phyloP scores from a whole-genome alignment of 148 eudicot species.

The Heliosperma pusillum region DNA sequence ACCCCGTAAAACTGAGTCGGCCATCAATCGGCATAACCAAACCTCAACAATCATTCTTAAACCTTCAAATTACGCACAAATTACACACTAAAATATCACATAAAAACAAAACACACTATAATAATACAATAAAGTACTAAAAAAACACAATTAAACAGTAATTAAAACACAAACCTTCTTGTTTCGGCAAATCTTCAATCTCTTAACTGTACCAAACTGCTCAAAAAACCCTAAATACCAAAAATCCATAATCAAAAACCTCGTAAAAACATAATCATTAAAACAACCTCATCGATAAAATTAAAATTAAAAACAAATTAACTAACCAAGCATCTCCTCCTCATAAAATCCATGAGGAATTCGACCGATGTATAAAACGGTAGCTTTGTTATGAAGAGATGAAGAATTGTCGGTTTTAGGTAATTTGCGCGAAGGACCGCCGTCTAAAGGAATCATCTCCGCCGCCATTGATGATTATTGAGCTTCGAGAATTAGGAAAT shows the following conservation, averaged over 20 bases:
- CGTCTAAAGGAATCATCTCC: slow-evolving; percentile 54
- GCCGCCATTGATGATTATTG: neutral
- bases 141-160: neutral
- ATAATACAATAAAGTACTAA: neutral
- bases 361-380: slow-evolving; percentile 74
- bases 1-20: too few relatives aligned
- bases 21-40: neutral
- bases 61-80: neutral
- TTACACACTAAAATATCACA: neutral
- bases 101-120: neutral
- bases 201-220: slow-evolving; percentile 77
- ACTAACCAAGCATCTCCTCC: slow-evolving; percentile 80
- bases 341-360: slow-evolving; percentile 96
- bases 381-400: slow-evolving; percentile 41
- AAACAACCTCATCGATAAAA: neutral
- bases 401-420: slow-evolving; percentile 14
- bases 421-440: slow-evolving; percentile 58
- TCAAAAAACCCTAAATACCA: slow-evolving; percentile 59
- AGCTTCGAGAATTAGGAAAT: neutral
- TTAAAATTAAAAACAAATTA: neutral
- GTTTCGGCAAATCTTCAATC: slow-evolving; percentile 62
- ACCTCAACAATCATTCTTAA: neutral
- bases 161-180: slow-evolving; percentile 43
- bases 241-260: neutral
- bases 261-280: neutral